Evolutionary conservation across 306 rosid species (phyloP).

Genomic region (Trifolium repens): DNA sequence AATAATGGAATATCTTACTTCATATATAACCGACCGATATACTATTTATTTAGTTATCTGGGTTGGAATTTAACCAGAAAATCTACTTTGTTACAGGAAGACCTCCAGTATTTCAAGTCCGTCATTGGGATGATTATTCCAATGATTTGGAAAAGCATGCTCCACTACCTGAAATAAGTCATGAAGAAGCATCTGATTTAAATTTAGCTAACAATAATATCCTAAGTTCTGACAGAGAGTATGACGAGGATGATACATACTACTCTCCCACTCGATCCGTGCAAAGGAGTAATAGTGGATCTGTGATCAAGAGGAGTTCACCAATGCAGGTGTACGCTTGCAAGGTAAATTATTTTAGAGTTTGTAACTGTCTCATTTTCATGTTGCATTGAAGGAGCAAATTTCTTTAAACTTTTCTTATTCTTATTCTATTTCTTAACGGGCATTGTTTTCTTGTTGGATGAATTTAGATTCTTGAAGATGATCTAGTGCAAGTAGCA

Average conservation of each 20-base stretch:
- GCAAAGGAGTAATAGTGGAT: slow-evolving; percentile 47
- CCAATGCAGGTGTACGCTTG: slow-evolving; percentile 79
- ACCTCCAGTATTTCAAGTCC: slow-evolving; percentile 83
- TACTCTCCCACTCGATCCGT: slow-evolving; percentile 51
- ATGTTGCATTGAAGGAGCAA: slow-evolving; percentile 20
- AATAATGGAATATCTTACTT: slow-evolving; percentile 15
- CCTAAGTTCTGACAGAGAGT: slow-evolving; percentile 50
- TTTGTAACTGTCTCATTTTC: slow-evolving; percentile 28
- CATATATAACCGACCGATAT: slow-evolving; percentile 18
- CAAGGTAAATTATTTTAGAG: slow-evolving; percentile 61
- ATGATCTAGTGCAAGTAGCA: slow-evolving; percentile 91
- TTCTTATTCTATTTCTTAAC: neutral
- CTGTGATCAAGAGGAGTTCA: slow-evolving; percentile 60
- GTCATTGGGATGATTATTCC: slow-evolving; percentile 64
- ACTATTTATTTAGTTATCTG: slow-evolving; percentile 14
- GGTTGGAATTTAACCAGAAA: slow-evolving; percentile 32
- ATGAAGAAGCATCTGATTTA: slow-evolving; percentile 46
- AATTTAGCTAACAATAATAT: slow-evolving; percentile 43
- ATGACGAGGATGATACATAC: slow-evolving; percentile 55
- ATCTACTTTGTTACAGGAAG: slow-evolving; percentile 56
- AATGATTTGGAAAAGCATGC: slow-evolving; percentile 53
- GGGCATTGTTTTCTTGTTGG: slow-evolving; percentile 32
- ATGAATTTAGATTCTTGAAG: slow-evolving; percentile 73
- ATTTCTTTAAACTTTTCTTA: slow-evolving; percentile 7
- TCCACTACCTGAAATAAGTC: slow-evolving; percentile 51